These are phyloP conservation scores for Glycine tomentella DNA, from an alignment of 306 rosid genomes.

Conservation along the genomic window DNA sequence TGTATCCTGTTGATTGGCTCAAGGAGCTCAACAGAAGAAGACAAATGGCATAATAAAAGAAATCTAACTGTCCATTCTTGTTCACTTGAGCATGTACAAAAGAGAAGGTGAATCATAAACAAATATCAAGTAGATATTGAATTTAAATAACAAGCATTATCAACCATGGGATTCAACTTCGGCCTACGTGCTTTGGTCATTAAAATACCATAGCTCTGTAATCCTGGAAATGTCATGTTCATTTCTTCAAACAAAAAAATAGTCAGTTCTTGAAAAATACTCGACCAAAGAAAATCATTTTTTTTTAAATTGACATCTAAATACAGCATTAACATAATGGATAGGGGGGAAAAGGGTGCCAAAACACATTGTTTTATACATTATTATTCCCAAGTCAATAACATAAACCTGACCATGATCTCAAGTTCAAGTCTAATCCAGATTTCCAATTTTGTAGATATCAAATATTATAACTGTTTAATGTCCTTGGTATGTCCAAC, in stretches of 20 bases:
- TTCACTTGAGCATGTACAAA: slow-evolving; percentile 51
- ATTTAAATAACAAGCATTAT: slow-evolving; percentile 44
- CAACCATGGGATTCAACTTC: slow-evolving; percentile 47
- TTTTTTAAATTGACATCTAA: slow-evolving; percentile 8
- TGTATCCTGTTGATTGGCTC: slow-evolving; percentile 48
- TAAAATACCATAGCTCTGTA: slow-evolving; percentile 29
- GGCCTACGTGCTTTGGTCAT: slow-evolving; percentile 31
- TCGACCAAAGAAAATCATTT: slow-evolving; percentile 10
- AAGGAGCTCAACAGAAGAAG: slow-evolving; percentile 54
- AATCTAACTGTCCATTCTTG: slow-evolving; percentile 50
- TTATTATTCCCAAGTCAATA: slow-evolving; percentile 3
- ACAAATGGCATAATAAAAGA: slow-evolving; percentile 50
- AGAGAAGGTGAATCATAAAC: slow-evolving; percentile 48
- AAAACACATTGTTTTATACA: slow-evolving; percentile 5
- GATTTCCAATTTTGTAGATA: not conserved
- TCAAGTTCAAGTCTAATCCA: slow-evolving; percentile 23
- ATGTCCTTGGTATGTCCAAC: slow-evolving; percentile 34
- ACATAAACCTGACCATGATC: slow-evolving; percentile 36
- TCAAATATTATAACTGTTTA: slow-evolving; percentile 24
- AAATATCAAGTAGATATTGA: slow-evolving; percentile 36
- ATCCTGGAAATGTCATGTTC: slow-evolving; percentile 28
- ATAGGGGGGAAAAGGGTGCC: not conserved
- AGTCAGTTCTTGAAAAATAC: slow-evolving; percentile 41
- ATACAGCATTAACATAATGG: slow-evolving; percentile 9
- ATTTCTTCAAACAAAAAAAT: slow-evolving; percentile 39